Evolutionary conservation across 139 green algal species (phyloP), one percentile per base, ranked within the genome.

Genomic region (Coccomyxa sp.): DNA sequence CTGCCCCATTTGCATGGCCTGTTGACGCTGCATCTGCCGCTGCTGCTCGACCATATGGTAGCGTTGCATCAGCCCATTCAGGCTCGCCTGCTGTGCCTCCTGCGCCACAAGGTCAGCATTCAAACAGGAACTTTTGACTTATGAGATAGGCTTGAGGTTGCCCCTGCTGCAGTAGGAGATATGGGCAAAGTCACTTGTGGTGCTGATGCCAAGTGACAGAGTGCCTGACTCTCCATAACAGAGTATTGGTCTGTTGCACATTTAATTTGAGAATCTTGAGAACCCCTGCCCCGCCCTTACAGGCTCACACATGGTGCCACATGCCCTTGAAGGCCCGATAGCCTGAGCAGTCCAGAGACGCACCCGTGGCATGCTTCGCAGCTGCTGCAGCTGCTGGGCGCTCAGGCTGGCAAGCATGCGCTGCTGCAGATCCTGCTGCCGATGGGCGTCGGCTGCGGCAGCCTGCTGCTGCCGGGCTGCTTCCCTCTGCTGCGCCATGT

Each of bases 391-490:
- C 41, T 78, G 74, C 10, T 71, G 74, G 14, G 74, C 31, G 10
- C 10, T 71, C 44, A 78, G 74, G 35, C 40, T 39, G 12, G 44
- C 68, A n/a, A 78, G 74, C 74, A 55, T 78, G 44, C 64, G 31
- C 74, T 78, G 50, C 50, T 78, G 74, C 74, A 78, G 40, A n/a
- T 78, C 44, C 40, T 78, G 74, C 33, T 78, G 44, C 64, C 68
- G 68, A 55, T 68, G 40, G 27, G 64, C 44, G 31, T 78, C 44
- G 40, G 68, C 40, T 29, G 18, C 35, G 7, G 27, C 9, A 5
- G 4, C 39, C 73, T 77, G 73, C 39, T 64, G 40, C 40, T 75
- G 70, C 70, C 44, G 68, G 68, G 18, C 35, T 7, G 27, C 9
- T 7, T 7, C 39, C 73, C 64, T 38, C 39, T 64, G 40, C 40